phyloP scores from a whole-genome alignment of 2,329 filamentous ascomycete genomes.

The Corinectria fuckeliana region DNA sequence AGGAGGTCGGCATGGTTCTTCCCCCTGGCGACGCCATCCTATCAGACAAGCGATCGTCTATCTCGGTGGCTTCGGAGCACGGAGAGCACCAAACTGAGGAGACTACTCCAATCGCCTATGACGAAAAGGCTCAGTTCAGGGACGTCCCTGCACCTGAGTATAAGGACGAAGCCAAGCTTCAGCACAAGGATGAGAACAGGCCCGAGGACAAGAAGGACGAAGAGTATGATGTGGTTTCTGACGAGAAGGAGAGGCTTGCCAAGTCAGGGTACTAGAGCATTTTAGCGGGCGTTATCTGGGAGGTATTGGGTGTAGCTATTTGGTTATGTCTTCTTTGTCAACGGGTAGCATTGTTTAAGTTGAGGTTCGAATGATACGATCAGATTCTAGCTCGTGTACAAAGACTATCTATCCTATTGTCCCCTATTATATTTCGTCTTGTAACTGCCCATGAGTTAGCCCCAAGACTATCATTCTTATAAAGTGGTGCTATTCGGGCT shows the following conservation, averaged over 20 bases:
- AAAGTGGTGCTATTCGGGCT: too few relatives aligned
- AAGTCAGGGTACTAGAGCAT: slow-evolving; percentile 27
- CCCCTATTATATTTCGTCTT: too few relatives aligned
- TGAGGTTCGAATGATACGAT: neutral
- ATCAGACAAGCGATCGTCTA: slow-evolving; percentile 40
- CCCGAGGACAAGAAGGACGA: slow-evolving; percentile 20
- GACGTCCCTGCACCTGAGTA: slow-evolving; percentile 26
- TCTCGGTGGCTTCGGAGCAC: neutral
- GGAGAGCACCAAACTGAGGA: neutral
- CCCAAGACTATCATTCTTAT: too few relatives aligned
- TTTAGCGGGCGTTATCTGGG: neutral
- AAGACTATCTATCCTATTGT: too few relatives aligned
- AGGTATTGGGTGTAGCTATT: neutral
- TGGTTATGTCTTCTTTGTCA: slow-evolving; percentile 1
- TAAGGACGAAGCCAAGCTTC: slow-evolving; percentile 19
- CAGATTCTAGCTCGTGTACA: neutral
- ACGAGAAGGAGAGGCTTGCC: slow-evolving; percentile 39
- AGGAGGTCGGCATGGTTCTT: slow-evolving; percentile 35
- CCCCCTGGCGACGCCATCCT: slow-evolving; percentile 27
- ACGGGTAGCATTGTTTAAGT: neutral
- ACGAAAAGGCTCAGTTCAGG: slow-evolving; percentile 20
- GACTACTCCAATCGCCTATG: neutral
- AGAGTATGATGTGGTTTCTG: slow-evolving; percentile 20
- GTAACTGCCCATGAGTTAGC: neutral
- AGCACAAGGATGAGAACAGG: slow-evolving; percentile 23